Percentiles rank a stretch among this genome's conserved stretches.
Conservation (phyloP, 2,329 filamentous ascomycete species). For the Cercospora sesami region DNA sequence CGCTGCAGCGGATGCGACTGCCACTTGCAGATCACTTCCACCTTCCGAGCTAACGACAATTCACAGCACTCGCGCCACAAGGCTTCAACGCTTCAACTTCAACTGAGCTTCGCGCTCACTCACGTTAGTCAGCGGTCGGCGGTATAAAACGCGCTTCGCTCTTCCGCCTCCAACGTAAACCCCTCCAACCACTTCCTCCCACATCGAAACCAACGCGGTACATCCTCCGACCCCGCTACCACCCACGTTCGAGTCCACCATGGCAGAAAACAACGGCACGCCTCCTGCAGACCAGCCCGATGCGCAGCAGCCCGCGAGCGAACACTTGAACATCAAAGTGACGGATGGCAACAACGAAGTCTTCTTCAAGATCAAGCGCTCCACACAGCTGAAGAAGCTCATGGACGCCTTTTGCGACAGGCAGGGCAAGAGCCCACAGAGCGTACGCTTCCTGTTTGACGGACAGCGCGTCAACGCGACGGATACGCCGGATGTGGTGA, state of each 20-base stretch:
- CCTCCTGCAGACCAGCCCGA: slow-evolving; percentile 43
- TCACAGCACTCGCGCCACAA: slow-evolving; percentile 16
- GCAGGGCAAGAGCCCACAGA: slow-evolving; percentile 80
- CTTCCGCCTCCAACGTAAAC: slow-evolving; percentile 10
- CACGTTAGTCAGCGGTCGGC: slow-evolving; percentile 23
- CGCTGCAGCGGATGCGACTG: neutral
- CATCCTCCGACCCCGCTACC: slow-evolving; percentile 5
- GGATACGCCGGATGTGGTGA: slow-evolving; percentile 88
- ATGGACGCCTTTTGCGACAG: slow-evolving; percentile 98
- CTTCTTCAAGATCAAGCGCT: slow-evolving; percentile 99
- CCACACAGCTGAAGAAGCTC: slow-evolving; percentile 91
- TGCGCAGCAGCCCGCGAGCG: slow-evolving; percentile 48
- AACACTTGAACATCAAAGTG: slow-evolving; percentile 98
- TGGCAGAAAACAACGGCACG: slow-evolving; percentile 47
- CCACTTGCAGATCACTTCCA: slow-evolving; percentile 1
- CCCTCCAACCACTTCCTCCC: slow-evolving; percentile 13
- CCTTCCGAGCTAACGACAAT: slow-evolving; percentile 15
- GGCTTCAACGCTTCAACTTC: slow-evolving; percentile 11
- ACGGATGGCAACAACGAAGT: slow-evolving; percentile 99
- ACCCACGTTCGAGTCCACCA: slow-evolving; percentile 48
- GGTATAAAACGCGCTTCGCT: slow-evolving; percentile 24
- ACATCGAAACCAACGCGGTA: slow-evolving; percentile 5
- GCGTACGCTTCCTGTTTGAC: slow-evolving; percentile 93
- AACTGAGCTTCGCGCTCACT: slow-evolving; percentile 6
- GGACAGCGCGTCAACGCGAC: slow-evolving; percentile 86